These are phyloP conservation scores for Leonotis leonurus DNA, from an alignment of 257 asterid genomes.

Conservation along the genomic window DNA sequence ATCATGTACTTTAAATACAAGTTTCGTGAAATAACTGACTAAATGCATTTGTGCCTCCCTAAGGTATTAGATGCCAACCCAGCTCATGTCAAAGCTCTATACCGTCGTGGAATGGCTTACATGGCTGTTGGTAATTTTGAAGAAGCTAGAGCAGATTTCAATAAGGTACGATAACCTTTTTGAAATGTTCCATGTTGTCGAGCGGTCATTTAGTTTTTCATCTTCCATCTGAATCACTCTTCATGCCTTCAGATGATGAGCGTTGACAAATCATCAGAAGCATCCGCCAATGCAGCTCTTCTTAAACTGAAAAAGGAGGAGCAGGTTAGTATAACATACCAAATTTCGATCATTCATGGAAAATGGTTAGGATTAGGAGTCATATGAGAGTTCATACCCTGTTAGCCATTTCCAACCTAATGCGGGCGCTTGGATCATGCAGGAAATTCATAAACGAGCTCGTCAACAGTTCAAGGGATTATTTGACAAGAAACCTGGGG, in stretches of 20 bases:
- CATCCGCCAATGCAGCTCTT: slow-evolving; percentile 80
- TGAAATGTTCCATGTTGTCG: neutral
- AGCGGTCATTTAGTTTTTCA: neutral
- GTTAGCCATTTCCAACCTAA: neutral
- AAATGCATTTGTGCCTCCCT: neutral
- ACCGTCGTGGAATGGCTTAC: slow-evolving; percentile 96
- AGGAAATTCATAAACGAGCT: slow-evolving; percentile 67
- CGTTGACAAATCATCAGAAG: slow-evolving; percentile 70
- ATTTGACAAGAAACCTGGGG: slow-evolving; percentile 97
- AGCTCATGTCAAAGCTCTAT: slow-evolving; percentile 81
- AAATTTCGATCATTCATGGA: neutral
- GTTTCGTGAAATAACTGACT: neutral
- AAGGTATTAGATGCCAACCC: slow-evolving; percentile 92
- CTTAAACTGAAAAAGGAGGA: slow-evolving; percentile 79
- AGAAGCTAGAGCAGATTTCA: slow-evolving; percentile 87
- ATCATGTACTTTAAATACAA: neutral
- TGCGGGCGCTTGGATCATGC: slow-evolving; percentile 14
- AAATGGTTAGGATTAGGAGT: too few relatives aligned
- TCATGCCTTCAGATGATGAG: slow-evolving; percentile 58
- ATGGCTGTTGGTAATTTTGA: slow-evolving; percentile 79
- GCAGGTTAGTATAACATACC: slow-evolving; percentile 45
- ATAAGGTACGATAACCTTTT: slow-evolving; percentile 40
- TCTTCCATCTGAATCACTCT: neutral
- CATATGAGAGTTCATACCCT: neutral
- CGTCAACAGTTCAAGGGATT: slow-evolving; percentile 81